phyloP scores from a whole-genome alignment of 108 stramenopile genomes.

The Pseudonitzschia multistriata region DNA sequence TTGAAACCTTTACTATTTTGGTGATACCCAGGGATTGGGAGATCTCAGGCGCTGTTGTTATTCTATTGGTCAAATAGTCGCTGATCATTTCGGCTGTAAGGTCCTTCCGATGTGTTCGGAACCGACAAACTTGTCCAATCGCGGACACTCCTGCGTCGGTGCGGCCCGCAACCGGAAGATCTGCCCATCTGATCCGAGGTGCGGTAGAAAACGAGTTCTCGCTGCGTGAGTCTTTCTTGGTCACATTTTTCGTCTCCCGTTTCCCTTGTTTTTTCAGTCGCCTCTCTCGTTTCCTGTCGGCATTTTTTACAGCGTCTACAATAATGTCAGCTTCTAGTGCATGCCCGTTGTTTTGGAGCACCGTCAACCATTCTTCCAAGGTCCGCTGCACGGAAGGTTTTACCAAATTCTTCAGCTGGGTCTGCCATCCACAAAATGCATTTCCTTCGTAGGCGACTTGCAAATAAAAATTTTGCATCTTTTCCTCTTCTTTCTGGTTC shows the following conservation, averaged over 20 bases:
- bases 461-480: conserved; percentile 51
- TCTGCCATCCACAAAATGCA: conserved; percentile 83
- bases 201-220: neutral
- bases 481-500: conserved; percentile 15
- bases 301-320: neutral
- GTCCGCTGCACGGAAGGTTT: conserved; percentile 68
- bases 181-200: conserved; percentile 27
- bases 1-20: conserved; percentile 15
- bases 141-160: conserved; percentile 81
- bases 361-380: conserved; percentile 55
- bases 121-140: conserved; percentile 67
- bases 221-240: neutral
- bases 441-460: conserved; percentile 62
- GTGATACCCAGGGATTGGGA: conserved; percentile 16
- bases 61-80: conserved; percentile 3
- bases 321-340: conserved; percentile 1
- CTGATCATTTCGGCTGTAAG: conserved; percentile 8
- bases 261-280: neutral
- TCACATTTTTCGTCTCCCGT: neutral
- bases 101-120: conserved; percentile 41
- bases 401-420: conserved; percentile 44
- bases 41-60: neutral
- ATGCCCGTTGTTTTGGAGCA: conserved; percentile 12
- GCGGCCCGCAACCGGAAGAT: conserved; percentile 68
- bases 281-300: neutral